Base-by-base conservation (phyloP, 352 stramenopile genomes). In the Thalassiosira mediterranea region DNA sequence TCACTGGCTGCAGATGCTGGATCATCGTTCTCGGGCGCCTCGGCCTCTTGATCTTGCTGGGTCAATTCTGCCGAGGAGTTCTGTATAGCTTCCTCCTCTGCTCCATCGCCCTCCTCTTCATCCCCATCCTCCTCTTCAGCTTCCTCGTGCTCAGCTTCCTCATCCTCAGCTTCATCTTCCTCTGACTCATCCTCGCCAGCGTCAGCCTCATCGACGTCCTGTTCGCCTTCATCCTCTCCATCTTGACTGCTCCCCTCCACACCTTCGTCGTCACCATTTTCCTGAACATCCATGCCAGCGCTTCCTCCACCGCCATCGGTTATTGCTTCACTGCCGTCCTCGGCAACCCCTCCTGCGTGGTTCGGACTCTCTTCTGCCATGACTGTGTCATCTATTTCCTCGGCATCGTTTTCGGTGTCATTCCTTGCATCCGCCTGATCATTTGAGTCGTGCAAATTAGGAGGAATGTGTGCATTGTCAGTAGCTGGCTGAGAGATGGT, bases 401-500 rank as follows among this genome's bases (percentile, higher is more conserved):
- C 34, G 13, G 13, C 34, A 13, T 42, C 13, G 34, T 42, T 42
- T 42, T 42, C 34, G 34, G 34, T 7, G n/a, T n/a, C n/a, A n/a
- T 42, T 42, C 34, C 7, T 42, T 42, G 34, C 7, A 13, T 13
- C 13, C 34, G 34, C 34, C 34, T 13, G 34, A 42, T 42, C 13
- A n/a, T n/a, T n/a, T n/a, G n/a, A n/a, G n/a, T n/a, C n/a, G n/a
- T 56, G 15, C 49, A 46, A 37, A 65, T 38, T 51, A 25, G 59
- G 38, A 38, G 31, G 40, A 40, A 38, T 79, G 49, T 37, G 53
- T 32, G 47, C 19, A 53, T 57, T 47, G 34, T 78, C 65, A 52
- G 49, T 48, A 42, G 60, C 46, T 65, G 49, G 61, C 29, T 83
- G 74, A 63, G 66, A 83, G 68, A 83, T 78, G 54, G 46, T 72